Conservation (phyloP, 208 protist species). For the Endotrypanum monterogeii region DNA sequence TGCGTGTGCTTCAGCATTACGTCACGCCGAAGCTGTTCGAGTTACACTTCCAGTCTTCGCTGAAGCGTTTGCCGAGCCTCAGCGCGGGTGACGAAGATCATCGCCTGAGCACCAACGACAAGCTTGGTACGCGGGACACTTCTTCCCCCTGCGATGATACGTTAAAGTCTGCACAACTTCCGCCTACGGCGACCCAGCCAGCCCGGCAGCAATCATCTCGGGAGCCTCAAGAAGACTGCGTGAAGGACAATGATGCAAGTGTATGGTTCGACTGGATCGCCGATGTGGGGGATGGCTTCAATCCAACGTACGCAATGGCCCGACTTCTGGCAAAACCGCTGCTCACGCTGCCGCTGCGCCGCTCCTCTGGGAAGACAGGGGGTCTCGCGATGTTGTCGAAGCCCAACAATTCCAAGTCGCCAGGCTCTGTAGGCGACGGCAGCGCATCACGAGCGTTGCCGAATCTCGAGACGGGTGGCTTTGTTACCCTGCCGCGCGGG, state of each 20-base stretch:
- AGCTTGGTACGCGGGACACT: not conserved
- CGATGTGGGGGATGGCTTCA: slow-evolving; percentile 89
- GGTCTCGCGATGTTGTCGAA: not conserved
- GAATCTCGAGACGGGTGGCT: slow-evolving; percentile 10
- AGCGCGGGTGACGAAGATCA: not conserved
- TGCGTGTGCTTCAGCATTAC: slow-evolving; percentile 53
- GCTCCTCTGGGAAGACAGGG: not conserved
- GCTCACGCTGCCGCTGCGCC: slow-evolving; percentile 64
- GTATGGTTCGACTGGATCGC: slow-evolving; percentile 90
- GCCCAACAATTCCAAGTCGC: slow-evolving; percentile 1
- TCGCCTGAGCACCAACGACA: not conserved
- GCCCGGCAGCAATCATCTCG: not conserved
- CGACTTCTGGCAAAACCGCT: slow-evolving; percentile 68
- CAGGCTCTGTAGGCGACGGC: slow-evolving; percentile 37
- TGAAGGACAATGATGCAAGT: slow-evolving; percentile 21
- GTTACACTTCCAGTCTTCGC: slow-evolving; percentile 37
- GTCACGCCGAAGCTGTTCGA: slow-evolving; percentile 62
- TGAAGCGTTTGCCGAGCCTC: slow-evolving; percentile 7
- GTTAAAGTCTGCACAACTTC: not conserved
- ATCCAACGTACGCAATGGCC: slow-evolving; percentile 87
- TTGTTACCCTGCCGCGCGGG: slow-evolving; percentile 54
- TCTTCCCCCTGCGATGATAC: no score
- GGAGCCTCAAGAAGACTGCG: not conserved
- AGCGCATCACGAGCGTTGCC: slow-evolving; percentile 50
- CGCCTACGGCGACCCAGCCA: not conserved